Percentiles rank a stretch among this genome's conserved stretches.
These are phyloP conservation scores for Piper betle DNA, from an alignment of 164 flowering plant species.

Conservation along the genomic window DNA sequence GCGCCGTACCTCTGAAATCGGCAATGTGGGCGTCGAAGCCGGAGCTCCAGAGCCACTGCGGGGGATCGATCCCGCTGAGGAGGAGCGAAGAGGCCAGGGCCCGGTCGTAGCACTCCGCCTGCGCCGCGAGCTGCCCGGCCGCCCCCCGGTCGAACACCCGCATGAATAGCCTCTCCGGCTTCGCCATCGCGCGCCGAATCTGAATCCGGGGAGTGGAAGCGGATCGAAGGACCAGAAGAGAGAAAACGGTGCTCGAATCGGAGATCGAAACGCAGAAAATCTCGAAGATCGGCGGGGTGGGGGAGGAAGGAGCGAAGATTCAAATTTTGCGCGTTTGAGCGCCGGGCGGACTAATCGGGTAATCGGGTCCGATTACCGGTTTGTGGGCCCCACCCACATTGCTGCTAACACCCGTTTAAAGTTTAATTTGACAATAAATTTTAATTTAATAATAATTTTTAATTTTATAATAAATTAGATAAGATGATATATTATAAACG, in stretches of 20 bases:
- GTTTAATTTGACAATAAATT: too few relatives aligned
- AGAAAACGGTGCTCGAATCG: background rate
- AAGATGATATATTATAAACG: too few relatives aligned
- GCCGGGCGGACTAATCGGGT: too few relatives aligned
- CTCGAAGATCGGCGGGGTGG: background rate
- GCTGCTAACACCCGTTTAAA: too few relatives aligned
- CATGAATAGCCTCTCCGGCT: conserved; percentile 53
- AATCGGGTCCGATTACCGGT: too few relatives aligned
- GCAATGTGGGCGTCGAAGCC: conserved; percentile 12
- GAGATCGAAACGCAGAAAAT: background rate
- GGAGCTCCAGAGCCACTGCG: conserved; percentile 49
- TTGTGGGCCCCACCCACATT: too few relatives aligned
- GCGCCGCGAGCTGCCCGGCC: conserved; percentile 48
- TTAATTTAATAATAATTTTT: too few relatives aligned
- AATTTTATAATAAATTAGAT: too few relatives aligned
- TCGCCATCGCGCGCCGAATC: conserved; percentile 17
- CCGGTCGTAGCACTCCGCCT: conserved; percentile 37
- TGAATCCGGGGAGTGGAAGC: background rate
- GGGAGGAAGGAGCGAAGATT: too few relatives aligned
- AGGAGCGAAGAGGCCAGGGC: conserved; percentile 50
- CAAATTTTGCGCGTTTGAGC: too few relatives aligned
- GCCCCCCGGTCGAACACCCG: conserved; percentile 64
- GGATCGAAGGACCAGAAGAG: background rate
- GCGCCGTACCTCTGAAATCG: conserved; percentile 24
- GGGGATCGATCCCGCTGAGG: conserved; percentile 60